These are phyloP conservation scores for Diplotaxis tenuifolia DNA, from an alignment of 345 rosid species.

Conservation along the genomic window DNA sequence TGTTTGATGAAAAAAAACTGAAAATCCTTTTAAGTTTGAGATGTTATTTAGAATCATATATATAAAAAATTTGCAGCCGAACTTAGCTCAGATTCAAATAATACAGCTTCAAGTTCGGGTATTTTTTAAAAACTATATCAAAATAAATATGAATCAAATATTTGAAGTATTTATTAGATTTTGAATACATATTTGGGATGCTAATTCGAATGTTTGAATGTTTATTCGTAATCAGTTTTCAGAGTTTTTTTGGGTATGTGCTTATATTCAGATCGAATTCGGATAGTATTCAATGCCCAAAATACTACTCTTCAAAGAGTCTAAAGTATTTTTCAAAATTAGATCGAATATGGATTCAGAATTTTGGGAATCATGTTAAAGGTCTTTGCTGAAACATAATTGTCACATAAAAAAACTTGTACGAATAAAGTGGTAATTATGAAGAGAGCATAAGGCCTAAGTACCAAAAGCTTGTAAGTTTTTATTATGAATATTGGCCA, in stretches of 20 bases:
- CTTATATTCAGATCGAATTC: no score
- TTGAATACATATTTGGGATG: background rate
- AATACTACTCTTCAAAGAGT: no score
- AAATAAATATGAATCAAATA: no score
- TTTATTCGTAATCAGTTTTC: background rate
- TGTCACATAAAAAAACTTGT: background rate
- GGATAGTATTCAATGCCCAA: background rate
- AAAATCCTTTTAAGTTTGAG: no score
- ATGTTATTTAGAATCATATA: background rate
- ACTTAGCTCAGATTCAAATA: background rate
- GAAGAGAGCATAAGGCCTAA: background rate
- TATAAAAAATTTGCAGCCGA: background rate
- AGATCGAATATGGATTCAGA: background rate
- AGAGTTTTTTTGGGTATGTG: background rate
- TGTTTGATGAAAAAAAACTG: no score
- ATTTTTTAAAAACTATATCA: no score
- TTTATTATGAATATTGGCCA: slow-evolving; percentile 1
- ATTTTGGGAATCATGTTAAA: background rate
- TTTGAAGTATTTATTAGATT: no score
- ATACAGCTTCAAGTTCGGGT: no score
- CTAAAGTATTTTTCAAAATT: background rate
- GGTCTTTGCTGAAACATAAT: background rate
- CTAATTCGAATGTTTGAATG: no score
- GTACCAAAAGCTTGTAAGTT: background rate
- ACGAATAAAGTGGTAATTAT: background rate